Percentiles rank a stretch among this genome's conserved stretches.
These are phyloP conservation scores for Erigeron canadensis DNA, from an alignment of 129 eudicot genomes.

Conservation along the genomic window DNA sequence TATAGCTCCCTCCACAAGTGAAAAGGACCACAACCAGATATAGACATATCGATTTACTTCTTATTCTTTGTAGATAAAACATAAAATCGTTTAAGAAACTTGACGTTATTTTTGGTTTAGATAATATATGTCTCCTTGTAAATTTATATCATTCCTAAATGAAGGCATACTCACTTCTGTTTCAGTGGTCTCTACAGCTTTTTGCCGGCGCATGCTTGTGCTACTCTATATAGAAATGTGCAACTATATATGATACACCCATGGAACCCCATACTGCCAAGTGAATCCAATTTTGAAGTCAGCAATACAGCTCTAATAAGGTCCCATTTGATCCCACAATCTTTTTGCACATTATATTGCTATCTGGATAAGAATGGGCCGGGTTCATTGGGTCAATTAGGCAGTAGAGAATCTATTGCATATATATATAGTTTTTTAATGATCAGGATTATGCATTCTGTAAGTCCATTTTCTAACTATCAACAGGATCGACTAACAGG, in stretches of 20 bases:
- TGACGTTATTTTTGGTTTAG: constrained; percentile 2
- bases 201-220: neutral
- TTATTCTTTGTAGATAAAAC: neutral
- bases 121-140: neutral
- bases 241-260: neutral
- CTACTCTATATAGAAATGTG: neutral
- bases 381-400: neutral
- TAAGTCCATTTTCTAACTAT: neutral
- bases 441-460: neutral
- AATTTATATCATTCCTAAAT: constrained; percentile 6
- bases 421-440: neutral
- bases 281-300: constrained; percentile 14
- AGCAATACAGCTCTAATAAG: neutral
- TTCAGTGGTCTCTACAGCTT: constrained; percentile 19
- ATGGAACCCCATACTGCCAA: constrained; percentile 20
- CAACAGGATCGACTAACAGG: neutral
- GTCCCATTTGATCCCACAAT: neutral
- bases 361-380: neutral
- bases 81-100: neutral
- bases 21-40: constrained; percentile 28
- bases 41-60: neutral
- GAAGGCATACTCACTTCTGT: neutral
- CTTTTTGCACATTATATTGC: neutral
- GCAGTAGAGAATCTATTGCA: neutral
- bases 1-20: neutral